Evolutionary conservation across 129 eudicot species (phyloP), one percentile per base, ranked within the genome.

Genomic region (Flaveria robusta): DNA sequence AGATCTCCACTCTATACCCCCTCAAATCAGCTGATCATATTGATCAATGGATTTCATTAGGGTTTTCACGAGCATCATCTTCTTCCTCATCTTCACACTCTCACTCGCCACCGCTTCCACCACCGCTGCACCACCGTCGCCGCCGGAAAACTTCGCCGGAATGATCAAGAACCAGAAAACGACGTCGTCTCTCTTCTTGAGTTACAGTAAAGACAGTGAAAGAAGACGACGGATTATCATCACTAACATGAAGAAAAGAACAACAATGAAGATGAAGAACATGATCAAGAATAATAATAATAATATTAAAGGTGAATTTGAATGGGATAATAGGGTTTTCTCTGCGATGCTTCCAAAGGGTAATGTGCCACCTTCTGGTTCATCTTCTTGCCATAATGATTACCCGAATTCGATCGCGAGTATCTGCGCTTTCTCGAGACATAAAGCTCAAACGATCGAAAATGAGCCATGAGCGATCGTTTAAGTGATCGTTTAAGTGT

Each of bases 291-390:
- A 47, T 14, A 47, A 47, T 42, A 8, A 70, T n/a, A 43, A 14
- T 51, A 63, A 67, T 54, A 69, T 64, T 37, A 85, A 58, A 37
- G 19, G 16, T 31, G 41, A 24, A 50, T 47, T 65, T 8, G 41
- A 59, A 9, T 37, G 18, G 78, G 79, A 51, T 29, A 62, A 86
- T 49, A 68, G 87, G 84, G 60, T 75, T 67, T 90, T 86, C 55
- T 79, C 89, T 3, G 87, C 82, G 6, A 88, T 90, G 96, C 93
- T 90, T 80, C 96, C 96, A 2, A 90, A 90, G 86, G 96, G 96
- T 39, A 84, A 73, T 82, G 87, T 90, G n/a, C 96, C 96, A 26
- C 93, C 96, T 58, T 90, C 93, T 42, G 93, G 89, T 20, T 90
- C 96, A 24, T 90, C 96, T 41, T 91, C 93, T 16, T 90, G 96